Conservation (phyloP, 2,329 filamentous ascomycete genomes). For the Cladosporium sp. region DNA sequence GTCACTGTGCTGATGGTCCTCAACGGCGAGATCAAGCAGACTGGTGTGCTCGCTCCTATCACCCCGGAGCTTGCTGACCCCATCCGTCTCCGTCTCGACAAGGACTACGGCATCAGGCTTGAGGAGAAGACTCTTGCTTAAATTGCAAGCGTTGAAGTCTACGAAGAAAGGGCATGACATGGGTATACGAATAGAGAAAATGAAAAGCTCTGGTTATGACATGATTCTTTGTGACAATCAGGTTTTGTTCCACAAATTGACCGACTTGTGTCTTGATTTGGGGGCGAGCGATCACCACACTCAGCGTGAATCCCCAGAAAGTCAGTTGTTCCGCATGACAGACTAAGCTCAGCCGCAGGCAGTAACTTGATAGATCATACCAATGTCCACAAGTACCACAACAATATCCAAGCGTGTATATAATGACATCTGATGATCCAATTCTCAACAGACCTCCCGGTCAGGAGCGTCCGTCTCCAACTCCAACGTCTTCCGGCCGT, state of each 20-base stretch:
- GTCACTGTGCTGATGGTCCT: slow-evolving; percentile 58
- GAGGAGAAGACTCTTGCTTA: slow-evolving; percentile 55
- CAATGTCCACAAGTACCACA: too few species aligned
- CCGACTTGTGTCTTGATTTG: too few species aligned
- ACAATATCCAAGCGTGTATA: too few species aligned
- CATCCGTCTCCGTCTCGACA: slow-evolving; percentile 72
- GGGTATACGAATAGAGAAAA: neutral
- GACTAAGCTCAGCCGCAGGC: too few species aligned
- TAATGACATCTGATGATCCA: too few species aligned
- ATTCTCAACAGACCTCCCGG: neutral
- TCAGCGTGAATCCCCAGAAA: too few species aligned
- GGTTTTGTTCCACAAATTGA: too few species aligned
- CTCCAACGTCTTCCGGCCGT: neutral
- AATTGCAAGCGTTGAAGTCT: neutral
- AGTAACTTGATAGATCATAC: too few species aligned
- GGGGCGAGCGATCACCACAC: too few species aligned
- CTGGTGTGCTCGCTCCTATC: slow-evolving; percentile 68
- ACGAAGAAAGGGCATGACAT: neutral
- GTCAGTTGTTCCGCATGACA: too few species aligned
- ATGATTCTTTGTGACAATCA: too few species aligned
- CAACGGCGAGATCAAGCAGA: slow-evolving; percentile 33
- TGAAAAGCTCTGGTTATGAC: slow-evolving; percentile 2
- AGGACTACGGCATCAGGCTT: slow-evolving; percentile 70
- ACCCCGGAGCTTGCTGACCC: slow-evolving; percentile 65
- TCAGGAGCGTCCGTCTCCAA: neutral